phyloP scores from a whole-genome alignment of 2,329 filamentous ascomycete species.

The Plenodomus lindquistii region DNA sequence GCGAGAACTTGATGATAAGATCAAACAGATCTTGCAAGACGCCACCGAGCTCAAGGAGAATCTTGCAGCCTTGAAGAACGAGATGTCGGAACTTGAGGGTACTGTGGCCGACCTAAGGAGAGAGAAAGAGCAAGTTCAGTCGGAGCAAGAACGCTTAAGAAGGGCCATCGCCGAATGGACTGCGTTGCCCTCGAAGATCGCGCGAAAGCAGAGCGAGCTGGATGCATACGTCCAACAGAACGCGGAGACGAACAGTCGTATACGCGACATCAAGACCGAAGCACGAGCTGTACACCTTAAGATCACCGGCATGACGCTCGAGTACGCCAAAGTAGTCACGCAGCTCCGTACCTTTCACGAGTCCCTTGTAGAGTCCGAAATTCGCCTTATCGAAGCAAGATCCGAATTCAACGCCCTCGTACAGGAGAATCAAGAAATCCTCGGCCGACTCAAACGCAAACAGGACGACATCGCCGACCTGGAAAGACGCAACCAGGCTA shows the following conservation, averaged over 20 bases:
- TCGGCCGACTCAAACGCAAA: conserved; percentile 40
- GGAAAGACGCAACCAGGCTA: conserved; percentile 10
- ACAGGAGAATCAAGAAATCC: conserved; percentile 57
- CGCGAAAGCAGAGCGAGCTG: conserved; percentile 52
- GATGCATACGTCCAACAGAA: conserved; percentile 47
- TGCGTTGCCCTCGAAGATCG: conserved; percentile 71
- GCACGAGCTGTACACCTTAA: conserved; percentile 45
- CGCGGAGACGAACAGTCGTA: conserved; percentile 49
- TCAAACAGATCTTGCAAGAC: conserved; percentile 50
- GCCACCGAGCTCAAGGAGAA: conserved; percentile 35
- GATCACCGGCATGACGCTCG: conserved; percentile 49
- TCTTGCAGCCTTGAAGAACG: conserved; percentile 38
- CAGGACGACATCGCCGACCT: conserved; percentile 20
- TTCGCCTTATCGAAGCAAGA: conserved; percentile 76
- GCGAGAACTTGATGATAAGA: conserved; percentile 59
- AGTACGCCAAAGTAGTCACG: conserved; percentile 65
- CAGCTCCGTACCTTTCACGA: conserved; percentile 65
- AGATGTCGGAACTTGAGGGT: conserved; percentile 3
- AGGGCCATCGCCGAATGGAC: conserved; percentile 66
- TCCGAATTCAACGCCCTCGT: conserved; percentile 77
- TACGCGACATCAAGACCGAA: conserved; percentile 54
- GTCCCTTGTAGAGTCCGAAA: conserved; percentile 68
- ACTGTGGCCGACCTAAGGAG: background rate
- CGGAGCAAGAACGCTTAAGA: conserved; percentile 70
- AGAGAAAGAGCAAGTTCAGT: conserved; percentile 47